Evolutionary conservation across 768 basidiomycete species (phyloP), one percentile per base, ranked within the genome.

Genomic region (Hebeloma cylindrosporum): DNA sequence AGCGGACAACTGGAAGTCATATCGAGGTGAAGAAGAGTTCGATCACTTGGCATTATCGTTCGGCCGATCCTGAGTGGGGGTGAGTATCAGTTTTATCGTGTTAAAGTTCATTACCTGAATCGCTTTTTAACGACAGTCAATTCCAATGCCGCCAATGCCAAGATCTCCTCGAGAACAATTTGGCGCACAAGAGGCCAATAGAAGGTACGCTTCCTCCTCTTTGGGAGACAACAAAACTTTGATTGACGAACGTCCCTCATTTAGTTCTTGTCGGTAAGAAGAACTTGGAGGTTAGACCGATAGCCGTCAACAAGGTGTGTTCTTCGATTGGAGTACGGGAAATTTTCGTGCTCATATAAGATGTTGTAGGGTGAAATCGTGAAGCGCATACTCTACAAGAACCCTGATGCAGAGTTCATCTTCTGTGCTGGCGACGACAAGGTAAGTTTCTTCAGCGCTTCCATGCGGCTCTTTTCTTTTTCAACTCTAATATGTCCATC

Each of bases 341-440:
- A n/a, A 26, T 35, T 34, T 16, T 30, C 21, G 23, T 47, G 27
- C 28, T 43, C 13, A 11, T 41, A 17, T 29, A n/a, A n/a, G n/a
- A n/a, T 5, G 7, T 16, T 46, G 27, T 47, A 78, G 77, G 95
- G 95, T 40, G 95, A 98, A 72, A 97, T 98, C 59, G 94, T 97
- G 60, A 94, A 94, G 73, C 77, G 93, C 34, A 83, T 98, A 47
- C 61, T 96, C 45, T 98, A 94, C 75, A 72, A 84, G 65, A 86
- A 97, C 73, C 89, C 94, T 2, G 92, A 95, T 47, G 84, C 91
- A 33, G 91, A 96, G 62, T 93, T 97, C 60, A 76, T 97, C 64
- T 95, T 97, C 72, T 99, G 95, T 62, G 95, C 94, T 1, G 95
- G 95, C 33, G 95, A 99, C 59, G 95, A 99, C 72, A 99, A 97